Evolutionary conservation across 768 basidiomycete species (phyloP).

Genomic region (Leccinum arenicola): DNA sequence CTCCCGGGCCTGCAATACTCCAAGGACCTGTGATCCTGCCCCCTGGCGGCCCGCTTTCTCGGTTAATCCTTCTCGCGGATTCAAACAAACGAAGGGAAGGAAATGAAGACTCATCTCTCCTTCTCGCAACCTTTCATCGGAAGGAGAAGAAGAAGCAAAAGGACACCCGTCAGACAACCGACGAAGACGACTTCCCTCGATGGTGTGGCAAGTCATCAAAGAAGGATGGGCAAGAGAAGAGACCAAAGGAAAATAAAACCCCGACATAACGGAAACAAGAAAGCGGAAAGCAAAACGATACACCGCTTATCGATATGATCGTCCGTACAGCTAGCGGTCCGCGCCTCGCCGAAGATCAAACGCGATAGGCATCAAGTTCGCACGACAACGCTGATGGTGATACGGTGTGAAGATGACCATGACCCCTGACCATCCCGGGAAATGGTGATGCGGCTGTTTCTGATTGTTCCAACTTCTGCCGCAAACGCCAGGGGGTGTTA

Average conservation of each 20-base stretch:
- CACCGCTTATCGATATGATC: slow-evolving; percentile 18
- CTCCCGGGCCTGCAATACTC: background rate
- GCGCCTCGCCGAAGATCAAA: slow-evolving; percentile 22
- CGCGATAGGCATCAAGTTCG: slow-evolving; percentile 15
- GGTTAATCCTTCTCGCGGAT: background rate
- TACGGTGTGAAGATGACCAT: background rate
- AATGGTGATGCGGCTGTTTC: background rate
- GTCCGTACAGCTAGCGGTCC: background rate
- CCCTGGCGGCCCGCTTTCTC: too few relatives aligned
- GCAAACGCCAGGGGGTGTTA: background rate
- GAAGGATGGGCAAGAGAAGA: background rate
- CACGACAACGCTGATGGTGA: slow-evolving; percentile 2
- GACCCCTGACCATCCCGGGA: background rate
- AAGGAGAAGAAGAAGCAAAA: slow-evolving; percentile 2
- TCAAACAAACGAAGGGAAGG: background rate
- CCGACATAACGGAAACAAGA: background rate
- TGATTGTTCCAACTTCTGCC: background rate
- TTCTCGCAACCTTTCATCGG: background rate
- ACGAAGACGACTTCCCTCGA: background rate
- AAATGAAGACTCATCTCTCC: background rate
- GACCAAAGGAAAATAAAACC: background rate
- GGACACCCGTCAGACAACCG: background rate
- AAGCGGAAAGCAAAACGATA: background rate
- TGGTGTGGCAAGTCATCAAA: background rate
- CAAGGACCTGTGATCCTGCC: too few relatives aligned